Evolutionary conservation across 345 rosid genomes (phyloP), one percentile per base, ranked within the genome.

Genomic region (Laguncularia racemosa): DNA sequence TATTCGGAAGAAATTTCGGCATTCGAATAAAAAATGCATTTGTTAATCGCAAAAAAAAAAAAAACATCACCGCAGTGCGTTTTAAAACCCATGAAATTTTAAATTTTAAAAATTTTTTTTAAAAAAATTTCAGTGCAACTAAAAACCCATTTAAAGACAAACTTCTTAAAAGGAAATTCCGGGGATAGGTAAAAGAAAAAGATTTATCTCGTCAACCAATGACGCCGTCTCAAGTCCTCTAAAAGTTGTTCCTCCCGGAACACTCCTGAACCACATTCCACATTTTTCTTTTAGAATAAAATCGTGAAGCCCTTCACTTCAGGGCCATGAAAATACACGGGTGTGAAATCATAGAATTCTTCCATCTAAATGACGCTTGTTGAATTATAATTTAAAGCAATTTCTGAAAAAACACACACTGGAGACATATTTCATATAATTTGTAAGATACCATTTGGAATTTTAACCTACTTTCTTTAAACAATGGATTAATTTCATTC

Each of bases 191-290:
- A 68, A 84, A 89, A 57, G 95, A 66, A 67, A 81, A 92, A 50
- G 96, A 77, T 92, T 92, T 52, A 78, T 78, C 46, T 86, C 91
- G 77, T 92, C 98, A 61, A 83, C 77, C 55, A 74, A 23, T 26
- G 96, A 67, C 48, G 65, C 80, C 83, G 76, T 70, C 74, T 84
- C 17, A 74, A 40, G 61, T 82, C 91, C 11, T 33, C 40, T 10
- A n/a, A n/a, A n/a, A 33, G 40, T 9, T 33, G 40, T 67, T 82
- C 89, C 67, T 21, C 71, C 1, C 84, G 93, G 49, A 61, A 63
- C 47, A 64, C 60, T 13, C 76, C 97, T 91, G 75, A 79, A 68
- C 21, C 18, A 17, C 56, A 53, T 46, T 52, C 53, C 18, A 50
- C 20, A n/a, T 9, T 50, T 9, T n/a, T 17, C 18, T 14, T 14